A percentile compares a stretch with the other conserved stretches of the same genome.
phyloP scores from a whole-genome alignment of 768 basidiomycete genomes.

The Botryobasidium botryosum region DNA sequence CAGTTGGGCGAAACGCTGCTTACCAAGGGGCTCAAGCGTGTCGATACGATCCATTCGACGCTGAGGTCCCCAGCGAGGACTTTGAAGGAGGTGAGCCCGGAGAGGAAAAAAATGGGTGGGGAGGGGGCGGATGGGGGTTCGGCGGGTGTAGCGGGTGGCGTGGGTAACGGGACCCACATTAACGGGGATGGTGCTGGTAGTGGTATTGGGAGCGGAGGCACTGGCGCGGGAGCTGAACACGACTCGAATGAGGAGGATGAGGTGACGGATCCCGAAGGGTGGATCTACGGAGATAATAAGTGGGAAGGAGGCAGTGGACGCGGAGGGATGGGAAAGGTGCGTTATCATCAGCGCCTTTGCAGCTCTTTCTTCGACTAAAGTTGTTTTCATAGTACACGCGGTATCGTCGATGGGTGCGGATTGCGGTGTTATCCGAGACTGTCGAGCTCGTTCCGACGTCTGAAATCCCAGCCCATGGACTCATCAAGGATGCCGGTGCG shows the following conservation, averaged over 20 bases:
- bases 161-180: conserved; percentile 2
- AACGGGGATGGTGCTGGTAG: not conserved
- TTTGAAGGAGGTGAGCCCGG: too few relatives aligned
- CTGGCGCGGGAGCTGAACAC: conserved; percentile 5
- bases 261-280: conserved; percentile 72
- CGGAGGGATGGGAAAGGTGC: conserved; percentile 73
- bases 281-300: conserved; percentile 91
- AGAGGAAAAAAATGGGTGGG: not conserved
- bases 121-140: conserved; percentile 3
- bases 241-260: conserved; percentile 18
- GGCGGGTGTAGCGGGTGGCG: conserved; percentile 4
- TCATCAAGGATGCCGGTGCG: too few relatives aligned
- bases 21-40: too few relatives aligned
- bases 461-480: conserved; percentile 14
- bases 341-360: conserved; percentile 10
- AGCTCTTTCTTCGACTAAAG: not conserved
- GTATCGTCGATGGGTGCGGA: conserved; percentile 69
- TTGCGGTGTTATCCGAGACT: conserved; percentile 60
- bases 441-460: conserved; percentile 28
- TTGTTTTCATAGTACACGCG: conserved; percentile 51
- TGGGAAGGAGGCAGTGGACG: conserved; percentile 67
- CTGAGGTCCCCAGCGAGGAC: too few relatives aligned
- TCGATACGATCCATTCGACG: too few relatives aligned
- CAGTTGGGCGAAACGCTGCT: too few relatives aligned
- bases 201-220: not conserved